Percentiles rank a stretch among this genome's conserved stretches.
Evolutionary conservation across 495 filamentous ascomycete species (phyloP).

Genomic region (Xanthoparmelia taractica): DNA sequence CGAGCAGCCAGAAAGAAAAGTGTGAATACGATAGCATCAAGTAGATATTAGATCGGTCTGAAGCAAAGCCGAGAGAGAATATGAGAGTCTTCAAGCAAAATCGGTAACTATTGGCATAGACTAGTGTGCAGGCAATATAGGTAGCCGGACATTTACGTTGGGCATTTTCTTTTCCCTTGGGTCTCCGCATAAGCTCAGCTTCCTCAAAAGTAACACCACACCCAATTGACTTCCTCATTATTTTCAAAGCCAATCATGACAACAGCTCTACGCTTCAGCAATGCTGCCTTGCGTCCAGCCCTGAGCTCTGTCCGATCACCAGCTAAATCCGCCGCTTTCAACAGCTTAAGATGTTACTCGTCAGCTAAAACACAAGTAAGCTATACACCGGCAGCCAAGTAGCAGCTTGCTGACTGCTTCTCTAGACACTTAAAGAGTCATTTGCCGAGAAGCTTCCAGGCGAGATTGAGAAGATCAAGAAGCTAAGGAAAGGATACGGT

Average conservation of each 20-base stretch:
- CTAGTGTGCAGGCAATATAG: constrained; percentile 9
- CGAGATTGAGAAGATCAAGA: constrained; percentile 99
- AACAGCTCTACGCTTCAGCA: constrained; percentile 67
- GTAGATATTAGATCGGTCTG: background rate
- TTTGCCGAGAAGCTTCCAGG: constrained; percentile 91
- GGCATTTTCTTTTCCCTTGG: constrained; percentile 7
- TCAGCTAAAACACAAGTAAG: constrained; percentile 76
- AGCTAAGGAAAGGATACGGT: constrained; percentile 88
- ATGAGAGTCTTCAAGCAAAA: constrained; percentile 20
- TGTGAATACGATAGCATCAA: background rate
- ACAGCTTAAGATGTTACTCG: constrained; percentile 80
- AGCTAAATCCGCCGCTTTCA: constrained; percentile 58
- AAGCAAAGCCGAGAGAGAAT: background rate
- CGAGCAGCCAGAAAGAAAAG: background rate
- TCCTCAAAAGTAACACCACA: background rate
- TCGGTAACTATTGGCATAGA: constrained; percentile 25
- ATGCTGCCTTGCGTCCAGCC: constrained; percentile 66
- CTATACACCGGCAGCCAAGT: constrained; percentile 17
- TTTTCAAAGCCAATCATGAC: constrained; percentile 50
- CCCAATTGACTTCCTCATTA: constrained; percentile 9
- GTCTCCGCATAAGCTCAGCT: background rate
- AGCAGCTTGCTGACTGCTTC: constrained; percentile 28
- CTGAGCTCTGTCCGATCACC: constrained; percentile 52
- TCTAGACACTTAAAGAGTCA: constrained; percentile 91
- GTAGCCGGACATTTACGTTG: background rate